phyloP scores from a whole-genome alignment of 805 yeast species.

The Suhomyces prunicola region DNA sequence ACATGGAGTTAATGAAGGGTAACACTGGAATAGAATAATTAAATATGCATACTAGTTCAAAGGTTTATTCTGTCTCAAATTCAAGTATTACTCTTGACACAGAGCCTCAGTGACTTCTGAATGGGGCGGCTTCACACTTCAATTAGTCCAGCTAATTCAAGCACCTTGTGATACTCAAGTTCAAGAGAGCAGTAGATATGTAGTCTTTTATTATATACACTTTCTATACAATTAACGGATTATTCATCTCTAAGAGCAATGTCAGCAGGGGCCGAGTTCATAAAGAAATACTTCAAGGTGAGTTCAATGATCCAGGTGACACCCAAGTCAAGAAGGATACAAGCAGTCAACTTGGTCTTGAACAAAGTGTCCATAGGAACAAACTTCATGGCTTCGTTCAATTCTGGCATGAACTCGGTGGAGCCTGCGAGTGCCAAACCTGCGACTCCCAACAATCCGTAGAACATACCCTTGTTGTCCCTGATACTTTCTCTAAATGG shows the following conservation, averaged over 20 bases:
- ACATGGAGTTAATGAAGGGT: constrained; percentile 13
- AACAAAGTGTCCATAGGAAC: constrained; percentile 78
- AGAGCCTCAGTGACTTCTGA: too few species aligned
- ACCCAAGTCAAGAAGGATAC: constrained; percentile 72
- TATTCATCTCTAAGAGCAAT: constrained; percentile 55
- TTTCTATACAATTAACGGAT: neutral
- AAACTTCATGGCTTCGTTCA: constrained; percentile 87
- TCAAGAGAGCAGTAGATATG: too few species aligned
- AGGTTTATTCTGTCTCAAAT: too few species aligned
- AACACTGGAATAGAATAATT: neutral
- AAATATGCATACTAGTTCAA: too few species aligned
- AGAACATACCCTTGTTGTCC: constrained; percentile 95
- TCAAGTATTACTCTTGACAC: too few species aligned
- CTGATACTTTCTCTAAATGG: constrained; percentile 91
- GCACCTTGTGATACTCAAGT: too few species aligned
- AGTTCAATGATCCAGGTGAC: constrained; percentile 76
- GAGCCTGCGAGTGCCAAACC: constrained; percentile 86
- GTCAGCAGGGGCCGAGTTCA: constrained; percentile 90
- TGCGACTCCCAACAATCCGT: constrained; percentile 89
- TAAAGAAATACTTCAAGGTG: constrained; percentile 77
- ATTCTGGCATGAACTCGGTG: constrained; percentile 91
- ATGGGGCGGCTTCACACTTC: too few species aligned
- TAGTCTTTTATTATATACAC: neutral
- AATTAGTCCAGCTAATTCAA: too few species aligned
- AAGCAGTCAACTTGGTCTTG: constrained; percentile 70